These are phyloP conservation scores for Fragaria iinumae DNA, from an alignment of 306 rosid genomes.

Conservation along the genomic window DNA sequence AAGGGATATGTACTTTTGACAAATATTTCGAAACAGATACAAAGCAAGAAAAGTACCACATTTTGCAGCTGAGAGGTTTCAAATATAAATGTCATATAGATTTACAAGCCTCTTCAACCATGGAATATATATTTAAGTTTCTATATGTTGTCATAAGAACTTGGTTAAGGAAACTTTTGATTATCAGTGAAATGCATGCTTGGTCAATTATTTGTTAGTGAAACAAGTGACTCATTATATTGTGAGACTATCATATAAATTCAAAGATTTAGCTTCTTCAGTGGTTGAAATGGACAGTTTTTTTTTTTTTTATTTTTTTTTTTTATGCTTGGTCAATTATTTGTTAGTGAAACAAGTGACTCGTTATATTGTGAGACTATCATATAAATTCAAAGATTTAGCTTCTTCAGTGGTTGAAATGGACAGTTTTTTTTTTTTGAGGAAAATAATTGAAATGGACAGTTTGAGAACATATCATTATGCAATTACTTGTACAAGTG, in stretches of 20 bases:
- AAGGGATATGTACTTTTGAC: slow-evolving; percentile 13
- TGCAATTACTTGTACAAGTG: neutral
- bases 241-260: neutral
- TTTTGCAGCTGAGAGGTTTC: neutral
- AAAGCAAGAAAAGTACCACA: slow-evolving; percentile 2
- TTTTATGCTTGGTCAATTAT: neutral
- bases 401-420: neutral
- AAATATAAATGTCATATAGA: neutral
- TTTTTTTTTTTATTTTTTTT: neutral
- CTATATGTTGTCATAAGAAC: neutral
- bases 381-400: neutral
- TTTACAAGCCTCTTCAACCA: neutral
- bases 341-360: neutral
- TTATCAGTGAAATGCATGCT: neutral
- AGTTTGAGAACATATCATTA: neutral
- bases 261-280: neutral
- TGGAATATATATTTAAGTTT: neutral
- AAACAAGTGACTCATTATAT: neutral
- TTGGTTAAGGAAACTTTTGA: neutral
- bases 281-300: neutral
- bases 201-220: neutral
- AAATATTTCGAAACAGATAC: slow-evolving; percentile 10
- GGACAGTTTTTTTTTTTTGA: neutral
- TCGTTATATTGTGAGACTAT: neutral
- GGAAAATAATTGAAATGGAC: neutral